phyloP scores from a whole-genome alignment of 805 yeast species.

The Nakazawaea siamensis region DNA sequence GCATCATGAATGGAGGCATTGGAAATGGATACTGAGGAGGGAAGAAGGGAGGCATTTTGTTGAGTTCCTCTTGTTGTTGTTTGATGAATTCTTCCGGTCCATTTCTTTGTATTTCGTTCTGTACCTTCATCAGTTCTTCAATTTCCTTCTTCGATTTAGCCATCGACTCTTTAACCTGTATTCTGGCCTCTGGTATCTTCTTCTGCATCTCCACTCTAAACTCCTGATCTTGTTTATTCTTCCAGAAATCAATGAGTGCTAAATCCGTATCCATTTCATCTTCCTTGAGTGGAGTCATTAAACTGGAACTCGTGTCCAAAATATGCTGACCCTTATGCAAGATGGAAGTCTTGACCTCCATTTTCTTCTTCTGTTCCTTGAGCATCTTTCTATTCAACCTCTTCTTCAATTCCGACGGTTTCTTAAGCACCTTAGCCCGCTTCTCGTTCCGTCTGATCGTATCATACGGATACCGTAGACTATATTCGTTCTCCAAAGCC shows the following conservation, averaged over 20 bases:
- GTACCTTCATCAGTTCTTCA: background rate
- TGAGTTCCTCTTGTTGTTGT: background rate
- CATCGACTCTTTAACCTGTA: background rate
- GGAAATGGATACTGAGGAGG: background rate
- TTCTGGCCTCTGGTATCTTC: slow-evolving; percentile 2
- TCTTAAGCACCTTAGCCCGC: background rate
- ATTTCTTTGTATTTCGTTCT: slow-evolving; percentile 13
- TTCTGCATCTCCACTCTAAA: background rate
- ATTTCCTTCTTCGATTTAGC: background rate
- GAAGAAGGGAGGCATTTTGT: background rate
- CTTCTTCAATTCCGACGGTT: background rate
- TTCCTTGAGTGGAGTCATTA: background rate
- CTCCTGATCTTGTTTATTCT: slow-evolving; percentile 2
- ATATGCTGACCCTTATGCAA: too few species aligned
- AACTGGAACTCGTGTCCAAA: too few species aligned
- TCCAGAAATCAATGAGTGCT: slow-evolving; percentile 7
- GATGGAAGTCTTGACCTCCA: too few species aligned
- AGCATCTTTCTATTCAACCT: background rate
- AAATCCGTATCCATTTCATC: slow-evolving; percentile 6
- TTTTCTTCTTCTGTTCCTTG: background rate
- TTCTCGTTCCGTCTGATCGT: background rate
- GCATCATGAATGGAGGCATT: background rate
- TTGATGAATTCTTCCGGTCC: background rate
- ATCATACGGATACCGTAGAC: background rate
- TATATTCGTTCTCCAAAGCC: slow-evolving; percentile 4